Percentiles rank a stretch among this genome's conserved stretches.
Conservation (phyloP, 2,329 filamentous ascomycete species). For the Podosphaera fusca region DNA sequence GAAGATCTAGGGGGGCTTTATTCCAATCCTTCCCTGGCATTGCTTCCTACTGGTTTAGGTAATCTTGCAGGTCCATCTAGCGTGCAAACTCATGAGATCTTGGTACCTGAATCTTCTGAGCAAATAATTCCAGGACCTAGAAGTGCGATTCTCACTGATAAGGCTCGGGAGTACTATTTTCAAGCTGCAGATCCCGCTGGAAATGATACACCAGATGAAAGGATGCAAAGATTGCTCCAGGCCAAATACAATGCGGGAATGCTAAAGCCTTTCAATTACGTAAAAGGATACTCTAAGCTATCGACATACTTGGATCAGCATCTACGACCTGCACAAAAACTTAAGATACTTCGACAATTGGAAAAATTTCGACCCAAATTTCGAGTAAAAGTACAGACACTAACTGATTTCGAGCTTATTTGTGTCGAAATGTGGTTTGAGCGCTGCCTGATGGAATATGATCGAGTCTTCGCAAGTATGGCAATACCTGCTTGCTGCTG, state of each 20-base stretch:
- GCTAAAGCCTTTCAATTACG: conserved; percentile 93
- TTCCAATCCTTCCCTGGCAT: conserved; percentile 28
- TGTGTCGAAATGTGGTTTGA: conserved; percentile 99
- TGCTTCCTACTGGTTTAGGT: conserved; percentile 25
- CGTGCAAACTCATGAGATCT: conserved; percentile 15
- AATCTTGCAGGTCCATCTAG: conserved; percentile 16
- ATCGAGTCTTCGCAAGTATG: conserved; percentile 97
- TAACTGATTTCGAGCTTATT: conserved; percentile 86
- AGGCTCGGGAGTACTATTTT: conserved; percentile 78
- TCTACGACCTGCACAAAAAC: conserved; percentile 58
- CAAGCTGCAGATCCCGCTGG: conserved; percentile 89
- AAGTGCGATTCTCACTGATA: conserved; percentile 32
- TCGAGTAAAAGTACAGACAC: conserved; percentile 71
- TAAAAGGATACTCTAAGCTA: conserved; percentile 79
- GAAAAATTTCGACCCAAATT: conserved; percentile 91
- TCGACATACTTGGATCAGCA: conserved; percentile 82
- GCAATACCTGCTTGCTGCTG: conserved; percentile 94
- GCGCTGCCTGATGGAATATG: conserved; percentile 86
- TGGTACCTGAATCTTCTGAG: conserved; percentile 19
- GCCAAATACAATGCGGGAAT: conserved; percentile 93
- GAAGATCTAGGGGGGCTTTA: conserved; percentile 42
- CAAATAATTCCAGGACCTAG: conserved; percentile 36
- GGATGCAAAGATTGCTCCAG: conserved; percentile 81
- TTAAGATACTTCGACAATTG: conserved; percentile 77
- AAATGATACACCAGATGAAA: conserved; percentile 66